A percentile compares a stretch with the other conserved stretches of the same genome.
phyloP scores from a whole-genome alignment of 2,329 filamentous ascomycete species.

The Talaromyces amestolkiae region DNA sequence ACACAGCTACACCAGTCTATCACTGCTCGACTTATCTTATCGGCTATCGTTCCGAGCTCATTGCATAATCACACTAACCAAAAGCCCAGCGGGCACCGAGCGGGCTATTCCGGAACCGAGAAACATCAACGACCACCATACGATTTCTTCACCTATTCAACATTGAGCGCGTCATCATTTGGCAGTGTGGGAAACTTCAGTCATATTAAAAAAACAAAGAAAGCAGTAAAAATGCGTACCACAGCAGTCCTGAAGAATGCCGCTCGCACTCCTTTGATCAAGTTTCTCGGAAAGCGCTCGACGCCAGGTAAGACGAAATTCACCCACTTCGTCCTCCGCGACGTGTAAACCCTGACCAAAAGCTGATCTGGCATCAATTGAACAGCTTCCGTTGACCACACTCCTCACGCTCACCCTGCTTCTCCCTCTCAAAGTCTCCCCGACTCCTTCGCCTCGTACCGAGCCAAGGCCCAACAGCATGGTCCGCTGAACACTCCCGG shows the following conservation, averaged over 20 bases:
- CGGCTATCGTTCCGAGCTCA: conserved; percentile 1
- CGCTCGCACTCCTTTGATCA: conserved; percentile 49
- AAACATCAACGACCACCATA: conserved; percentile 1
- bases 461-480: conserved; percentile 63
- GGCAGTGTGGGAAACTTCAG: conserved; percentile 14
- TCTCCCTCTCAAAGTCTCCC: conserved; percentile 56
- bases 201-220: background rate
- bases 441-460: conserved; percentile 62
- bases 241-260: conserved; percentile 42
- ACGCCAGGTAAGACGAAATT: conserved; percentile 40
- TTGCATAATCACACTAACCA: conserved; percentile 9
- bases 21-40: conserved; percentile 3
- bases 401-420: conserved; percentile 58
- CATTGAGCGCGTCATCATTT: conserved; percentile 7
- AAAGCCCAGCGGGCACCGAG: conserved; percentile 3
- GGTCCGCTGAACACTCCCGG: conserved; percentile 52
- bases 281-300: conserved; percentile 50
- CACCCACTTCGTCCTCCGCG: background rate
- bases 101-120: conserved; percentile 16
- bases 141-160: conserved; percentile 11
- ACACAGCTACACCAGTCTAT: background rate
- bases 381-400: conserved; percentile 50
- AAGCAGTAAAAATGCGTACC: conserved; percentile 39
- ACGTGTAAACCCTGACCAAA: background rate
- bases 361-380: background rate